Conservation (phyloP, 768 basidiomycete genomes). For the Auriscalpium orientale region DNA sequence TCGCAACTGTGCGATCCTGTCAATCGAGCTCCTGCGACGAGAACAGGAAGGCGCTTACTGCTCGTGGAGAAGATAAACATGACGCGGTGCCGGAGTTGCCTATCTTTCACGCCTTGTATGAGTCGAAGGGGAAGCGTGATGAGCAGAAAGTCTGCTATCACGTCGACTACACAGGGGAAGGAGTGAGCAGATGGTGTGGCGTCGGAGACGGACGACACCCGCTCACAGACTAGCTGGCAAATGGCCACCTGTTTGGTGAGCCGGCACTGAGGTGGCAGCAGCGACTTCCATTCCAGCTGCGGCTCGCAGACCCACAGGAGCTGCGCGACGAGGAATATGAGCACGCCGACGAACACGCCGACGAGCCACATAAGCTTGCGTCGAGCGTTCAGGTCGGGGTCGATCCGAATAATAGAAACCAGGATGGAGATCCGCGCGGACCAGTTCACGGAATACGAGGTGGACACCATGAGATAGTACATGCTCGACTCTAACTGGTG, state of each 20-base stretch:
- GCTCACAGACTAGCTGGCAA: slow-evolving; percentile 44
- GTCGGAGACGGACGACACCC: background rate
- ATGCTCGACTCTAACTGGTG: slow-evolving; percentile 12
- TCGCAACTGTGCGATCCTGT: slow-evolving; percentile 8
- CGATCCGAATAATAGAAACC: slow-evolving; percentile 47
- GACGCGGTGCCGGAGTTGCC: slow-evolving; percentile 30
- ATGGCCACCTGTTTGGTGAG: slow-evolving; percentile 41
- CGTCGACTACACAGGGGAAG: slow-evolving; percentile 30
- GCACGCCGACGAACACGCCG: slow-evolving; percentile 21
- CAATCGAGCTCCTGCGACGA: background rate
- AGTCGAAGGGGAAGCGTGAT: slow-evolving; percentile 39
- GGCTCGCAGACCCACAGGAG: slow-evolving; percentile 38
- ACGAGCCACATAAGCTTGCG: slow-evolving; percentile 11
- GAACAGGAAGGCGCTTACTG: slow-evolving; percentile 26
- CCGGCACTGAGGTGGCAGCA: slow-evolving; percentile 30
- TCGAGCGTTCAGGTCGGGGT: slow-evolving; percentile 24
- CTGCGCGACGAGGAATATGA: slow-evolving; percentile 36
- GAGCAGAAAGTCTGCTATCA: slow-evolving; percentile 38
- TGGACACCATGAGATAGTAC: slow-evolving; percentile 20
- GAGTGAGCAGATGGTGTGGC: slow-evolving; percentile 2
- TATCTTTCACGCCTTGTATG: slow-evolving; percentile 34
- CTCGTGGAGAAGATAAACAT: slow-evolving; percentile 49
- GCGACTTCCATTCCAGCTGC: slow-evolving; percentile 32
- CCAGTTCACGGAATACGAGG: slow-evolving; percentile 21
- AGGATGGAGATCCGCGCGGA: slow-evolving; percentile 41